These are phyloP conservation scores for Aspergillus costaricaensis DNA, from an alignment of 2,329 filamentous ascomycete genomes.

Conservation along the genomic window DNA sequence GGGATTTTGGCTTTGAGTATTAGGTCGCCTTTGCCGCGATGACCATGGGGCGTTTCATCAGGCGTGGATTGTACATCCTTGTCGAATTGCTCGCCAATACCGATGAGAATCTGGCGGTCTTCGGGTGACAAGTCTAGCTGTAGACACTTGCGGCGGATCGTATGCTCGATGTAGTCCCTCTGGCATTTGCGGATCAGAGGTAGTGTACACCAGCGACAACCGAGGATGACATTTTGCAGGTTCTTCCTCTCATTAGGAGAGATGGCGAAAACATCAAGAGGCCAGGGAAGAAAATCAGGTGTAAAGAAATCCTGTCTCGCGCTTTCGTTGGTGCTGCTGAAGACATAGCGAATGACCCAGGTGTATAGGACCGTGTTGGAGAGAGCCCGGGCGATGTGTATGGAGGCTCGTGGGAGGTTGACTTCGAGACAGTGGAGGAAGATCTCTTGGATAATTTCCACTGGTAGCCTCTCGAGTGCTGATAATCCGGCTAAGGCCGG, in stretches of 20 bases:
- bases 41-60: slow-evolving; percentile 21
- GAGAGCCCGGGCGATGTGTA: slow-evolving; percentile 41
- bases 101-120: slow-evolving; percentile 26
- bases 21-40: slow-evolving; percentile 36
- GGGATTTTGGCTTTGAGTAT: slow-evolving; percentile 25
- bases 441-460: slow-evolving; percentile 54
- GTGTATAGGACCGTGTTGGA: slow-evolving; percentile 45
- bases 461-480: slow-evolving; percentile 48
- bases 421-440: slow-evolving; percentile 54
- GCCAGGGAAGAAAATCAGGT: slow-evolving; percentile 41
- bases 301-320: slow-evolving; percentile 37
- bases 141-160: slow-evolving; percentile 32
- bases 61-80: slow-evolving; percentile 23
- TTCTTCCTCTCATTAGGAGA: slow-evolving; percentile 28
- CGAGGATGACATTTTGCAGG: slow-evolving; percentile 41
- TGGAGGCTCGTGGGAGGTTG: slow-evolving; percentile 49
- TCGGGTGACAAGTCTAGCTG: slow-evolving; percentile 30
- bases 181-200: slow-evolving; percentile 43
- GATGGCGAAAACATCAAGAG: slow-evolving; percentile 37
- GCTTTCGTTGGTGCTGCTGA: slow-evolving; percentile 41
- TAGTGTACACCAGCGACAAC: slow-evolving; percentile 46
- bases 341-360: slow-evolving; percentile 47
- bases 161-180: slow-evolving; percentile 39
- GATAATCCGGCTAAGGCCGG: slow-evolving; percentile 22
- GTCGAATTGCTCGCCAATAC: slow-evolving; percentile 29